Evolutionary conservation across 2,329 filamentous ascomycete genomes (phyloP), one percentile per base, ranked within the genome.

Genomic region (Tolypocladium pustulatum): DNA sequence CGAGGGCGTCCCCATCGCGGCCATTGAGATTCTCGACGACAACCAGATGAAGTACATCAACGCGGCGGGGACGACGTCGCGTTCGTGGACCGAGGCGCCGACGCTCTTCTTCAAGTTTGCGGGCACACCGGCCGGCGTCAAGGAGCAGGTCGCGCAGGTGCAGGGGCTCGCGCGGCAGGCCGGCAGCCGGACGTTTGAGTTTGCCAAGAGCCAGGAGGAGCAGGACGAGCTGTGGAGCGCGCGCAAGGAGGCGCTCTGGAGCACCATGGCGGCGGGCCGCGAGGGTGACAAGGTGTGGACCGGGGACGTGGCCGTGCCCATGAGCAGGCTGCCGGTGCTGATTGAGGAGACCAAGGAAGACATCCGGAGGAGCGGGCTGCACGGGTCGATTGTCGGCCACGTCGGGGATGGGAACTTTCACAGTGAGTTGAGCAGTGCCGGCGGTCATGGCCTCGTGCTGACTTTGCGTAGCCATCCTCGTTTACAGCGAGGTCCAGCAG

Each of bases 21-120:
- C 92, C n/a, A 85, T 97, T 51, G 92, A 97, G 75, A 88, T 97
- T 59, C 78, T 97, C 34, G 92, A 97, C 74, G 91, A 96, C 69
- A 87, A 91, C 59, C 91, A 96, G 76, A 97, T 97, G 83, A 77
- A 75, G 65, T 82, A 80, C 69, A 84, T 87, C 73, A 86, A 87
- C 73, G 76, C 81, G 34, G 83, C 85, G 0, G 86, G 87, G 32
- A 80, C 78, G 68, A 91, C 89, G 1, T 77, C 79, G 40, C 83
- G 85, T 61, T 73, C 73, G 10, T 93, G 89, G 89, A 78, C 79
- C 57, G 88, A 90, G 72, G 81, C 80, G 2, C 88, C 90, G 0
- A 92, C 89, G 0, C 78, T 93, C 8, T 91, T 93, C 75, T 91
- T 93, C 83, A 93, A 93, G 73, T 93, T 93, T 66, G 80, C 84